These are phyloP conservation scores for Darksidea phi DNA, from an alignment of 495 filamentous ascomycete species.

Conservation along the genomic window DNA sequence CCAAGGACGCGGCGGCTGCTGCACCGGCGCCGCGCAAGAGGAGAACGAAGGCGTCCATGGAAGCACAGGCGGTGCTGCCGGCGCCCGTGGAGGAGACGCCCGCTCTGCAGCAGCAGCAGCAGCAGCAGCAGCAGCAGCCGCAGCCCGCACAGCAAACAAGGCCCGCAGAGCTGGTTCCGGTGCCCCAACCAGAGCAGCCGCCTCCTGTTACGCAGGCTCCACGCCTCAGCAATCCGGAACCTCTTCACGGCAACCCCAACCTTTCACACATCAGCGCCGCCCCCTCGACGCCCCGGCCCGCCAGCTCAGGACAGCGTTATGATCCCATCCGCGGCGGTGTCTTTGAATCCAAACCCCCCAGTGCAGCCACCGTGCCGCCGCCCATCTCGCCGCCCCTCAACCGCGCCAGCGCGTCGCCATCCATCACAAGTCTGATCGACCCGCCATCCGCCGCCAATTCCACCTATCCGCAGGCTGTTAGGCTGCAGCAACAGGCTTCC, in stretches of 20 bases:
- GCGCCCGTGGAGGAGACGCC: slow-evolving; percentile 17
- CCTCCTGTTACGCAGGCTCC: slow-evolving; percentile 26
- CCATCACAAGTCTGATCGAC: slow-evolving; percentile 86
- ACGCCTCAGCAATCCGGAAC: slow-evolving; percentile 36
- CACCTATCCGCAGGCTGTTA: slow-evolving; percentile 25
- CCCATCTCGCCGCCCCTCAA: slow-evolving; percentile 56
- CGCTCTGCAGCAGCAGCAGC: slow-evolving; percentile 20
- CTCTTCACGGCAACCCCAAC: slow-evolving; percentile 40
- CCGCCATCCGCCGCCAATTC: slow-evolving; percentile 54
- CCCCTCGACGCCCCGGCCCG: slow-evolving; percentile 47
- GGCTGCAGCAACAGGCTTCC: slow-evolving; percentile 32
- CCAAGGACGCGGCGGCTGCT: slow-evolving; percentile 54
- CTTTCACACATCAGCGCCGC: slow-evolving; percentile 37
- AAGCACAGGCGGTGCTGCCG: slow-evolving; percentile 15
- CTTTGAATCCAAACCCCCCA: slow-evolving; percentile 56
- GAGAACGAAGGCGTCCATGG: slow-evolving; percentile 38
- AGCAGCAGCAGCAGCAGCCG: slow-evolving; percentile 7
- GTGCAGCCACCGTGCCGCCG: slow-evolving; percentile 53
- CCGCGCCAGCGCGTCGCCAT: slow-evolving; percentile 80
- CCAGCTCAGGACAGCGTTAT: slow-evolving; percentile 75
- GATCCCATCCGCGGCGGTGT: slow-evolving; percentile 80
- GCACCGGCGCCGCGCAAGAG: slow-evolving; percentile 54
- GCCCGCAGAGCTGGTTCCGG: slow-evolving; percentile 25
- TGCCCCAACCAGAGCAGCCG: slow-evolving; percentile 32
- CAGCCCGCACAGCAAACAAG: slow-evolving; percentile 20